Conservation (phyloP, 805 yeast species). For the Wickerhamomyces strasburgensis region DNA sequence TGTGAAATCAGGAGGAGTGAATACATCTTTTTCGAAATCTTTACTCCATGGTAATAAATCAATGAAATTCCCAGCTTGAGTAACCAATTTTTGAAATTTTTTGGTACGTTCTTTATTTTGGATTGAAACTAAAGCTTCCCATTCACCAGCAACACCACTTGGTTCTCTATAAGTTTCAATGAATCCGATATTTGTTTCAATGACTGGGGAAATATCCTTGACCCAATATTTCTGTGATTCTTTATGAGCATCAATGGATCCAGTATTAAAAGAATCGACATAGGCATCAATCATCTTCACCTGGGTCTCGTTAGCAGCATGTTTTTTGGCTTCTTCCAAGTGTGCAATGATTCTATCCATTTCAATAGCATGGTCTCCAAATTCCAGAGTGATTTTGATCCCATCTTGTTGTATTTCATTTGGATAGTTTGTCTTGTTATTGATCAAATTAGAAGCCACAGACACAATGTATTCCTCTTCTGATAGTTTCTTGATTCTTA, state of each 20-base stretch:
- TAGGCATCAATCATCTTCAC: slow-evolving; percentile 59
- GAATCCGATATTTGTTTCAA: slow-evolving; percentile 82
- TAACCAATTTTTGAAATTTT: slow-evolving; percentile 68
- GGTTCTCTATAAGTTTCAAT: slow-evolving; percentile 94
- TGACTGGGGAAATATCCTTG: slow-evolving; percentile 73
- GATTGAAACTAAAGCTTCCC: slow-evolving; percentile 90
- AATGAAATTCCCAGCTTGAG: slow-evolving; percentile 61
- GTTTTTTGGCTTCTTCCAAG: slow-evolving; percentile 50
- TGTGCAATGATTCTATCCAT: slow-evolving; percentile 54
- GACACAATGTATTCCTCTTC: slow-evolving; percentile 48
- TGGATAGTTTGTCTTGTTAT: slow-evolving; percentile 53
- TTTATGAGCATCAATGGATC: slow-evolving; percentile 81
- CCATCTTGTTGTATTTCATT: slow-evolving; percentile 36
- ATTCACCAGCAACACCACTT: slow-evolving; percentile 86
- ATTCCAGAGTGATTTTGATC: slow-evolving; percentile 45
- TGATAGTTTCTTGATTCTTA: slow-evolving; percentile 58
- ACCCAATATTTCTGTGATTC: slow-evolving; percentile 86
- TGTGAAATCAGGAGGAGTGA: slow-evolving; percentile 90
- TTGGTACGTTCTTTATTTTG: slow-evolving; percentile 83
- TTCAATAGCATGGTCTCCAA: slow-evolving; percentile 75
- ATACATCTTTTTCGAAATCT: slow-evolving; percentile 74
- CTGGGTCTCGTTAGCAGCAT: slow-evolving; percentile 73
- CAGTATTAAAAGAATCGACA: slow-evolving; percentile 67
- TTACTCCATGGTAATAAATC: slow-evolving; percentile 70
- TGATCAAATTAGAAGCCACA: slow-evolving; percentile 60